These are phyloP conservation scores for Botrytis cinerea DNA, from an alignment of 2,329 filamentous ascomycete genomes.

Conservation along the genomic window DNA sequence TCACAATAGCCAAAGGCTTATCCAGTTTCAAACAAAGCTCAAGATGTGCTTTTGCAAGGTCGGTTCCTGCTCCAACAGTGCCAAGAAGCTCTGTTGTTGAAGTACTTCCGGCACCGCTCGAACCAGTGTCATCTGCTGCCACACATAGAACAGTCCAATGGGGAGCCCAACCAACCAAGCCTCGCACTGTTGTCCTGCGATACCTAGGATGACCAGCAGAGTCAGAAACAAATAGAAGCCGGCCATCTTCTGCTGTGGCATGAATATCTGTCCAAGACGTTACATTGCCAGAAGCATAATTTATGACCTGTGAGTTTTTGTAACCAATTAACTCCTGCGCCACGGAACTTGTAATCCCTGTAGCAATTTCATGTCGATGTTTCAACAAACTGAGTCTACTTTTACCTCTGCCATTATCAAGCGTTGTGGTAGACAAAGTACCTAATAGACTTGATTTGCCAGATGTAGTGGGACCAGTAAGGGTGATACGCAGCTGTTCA, in stretches of 20 bases:
- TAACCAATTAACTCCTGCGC: constrained; percentile 94
- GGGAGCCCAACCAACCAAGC: constrained; percentile 92
- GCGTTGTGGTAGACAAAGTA: constrained; percentile 79
- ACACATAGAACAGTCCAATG: constrained; percentile 92
- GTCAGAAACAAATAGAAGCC: constrained; percentile 86
- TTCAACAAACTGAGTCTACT: constrained; percentile 86
- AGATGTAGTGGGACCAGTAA: constrained; percentile 85
- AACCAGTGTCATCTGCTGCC: constrained; percentile 67
- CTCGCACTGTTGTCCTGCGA: constrained; percentile 82
- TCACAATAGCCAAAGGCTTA: constrained; percentile 75
- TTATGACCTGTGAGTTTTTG: constrained; percentile 62
- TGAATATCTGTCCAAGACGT: constrained; percentile 96
- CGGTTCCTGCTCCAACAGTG: constrained; percentile 57
- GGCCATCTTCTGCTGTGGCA: constrained; percentile 68
- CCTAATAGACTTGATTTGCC: constrained; percentile 92
- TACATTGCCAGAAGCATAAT: constrained; percentile 83
- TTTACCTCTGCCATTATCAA: constrained; percentile 91
- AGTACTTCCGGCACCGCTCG: constrained; percentile 43
- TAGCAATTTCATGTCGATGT: constrained; percentile 89
- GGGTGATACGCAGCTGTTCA: constrained; percentile 80
- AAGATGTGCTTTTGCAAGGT: constrained; percentile 77
- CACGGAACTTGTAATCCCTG: constrained; percentile 90
- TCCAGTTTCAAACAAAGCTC: constrained; percentile 80
- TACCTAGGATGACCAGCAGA: constrained; percentile 90
- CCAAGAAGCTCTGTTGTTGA: constrained; percentile 55